phyloP scores from a whole-genome alignment of 2,329 filamentous ascomycete genomes.

The Aspergillus luchuensis region DNA sequence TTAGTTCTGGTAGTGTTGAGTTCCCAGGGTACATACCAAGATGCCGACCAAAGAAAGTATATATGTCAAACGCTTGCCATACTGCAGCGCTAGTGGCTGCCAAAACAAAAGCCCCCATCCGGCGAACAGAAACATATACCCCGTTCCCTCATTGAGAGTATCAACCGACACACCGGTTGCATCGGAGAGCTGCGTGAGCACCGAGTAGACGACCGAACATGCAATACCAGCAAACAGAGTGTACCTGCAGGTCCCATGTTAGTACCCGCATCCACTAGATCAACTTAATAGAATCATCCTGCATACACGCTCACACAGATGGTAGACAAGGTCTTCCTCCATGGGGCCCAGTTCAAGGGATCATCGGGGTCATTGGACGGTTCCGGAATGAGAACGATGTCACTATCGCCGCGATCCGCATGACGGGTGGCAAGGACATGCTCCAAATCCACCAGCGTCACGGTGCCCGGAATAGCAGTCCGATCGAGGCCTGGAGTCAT shows the following conservation, averaged over 20 bases:
- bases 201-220: conserved; percentile 43
- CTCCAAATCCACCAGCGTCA: conserved; percentile 47
- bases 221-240: conserved; percentile 42
- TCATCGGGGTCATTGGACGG: conserved; percentile 52
- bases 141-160: conserved; percentile 43
- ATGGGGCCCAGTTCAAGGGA: conserved; percentile 49
- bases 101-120: conserved; percentile 51
- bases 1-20: background rate
- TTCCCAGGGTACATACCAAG: conserved; percentile 26
- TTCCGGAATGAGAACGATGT: conserved; percentile 47
- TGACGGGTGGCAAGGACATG: conserved; percentile 37
- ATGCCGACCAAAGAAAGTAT: conserved; percentile 36
- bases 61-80: conserved; percentile 44
- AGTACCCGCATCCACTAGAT: too few relatives aligned
- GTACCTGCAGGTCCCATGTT: conserved; percentile 31
- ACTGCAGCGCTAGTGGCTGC: conserved; percentile 51
- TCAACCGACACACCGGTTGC: conserved; percentile 38
- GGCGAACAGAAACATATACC: conserved; percentile 45
- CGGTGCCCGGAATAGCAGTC: conserved; percentile 45
- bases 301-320: conserved; percentile 44
- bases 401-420: conserved; percentile 31
- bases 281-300: background rate
- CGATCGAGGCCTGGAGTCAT: conserved; percentile 33
- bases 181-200: conserved; percentile 40
- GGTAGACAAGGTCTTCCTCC: conserved; percentile 47